Evolutionary conservation across 192 early-diverging fungal genomes (phyloP).

Genomic region (Coemansia sp.): DNA sequence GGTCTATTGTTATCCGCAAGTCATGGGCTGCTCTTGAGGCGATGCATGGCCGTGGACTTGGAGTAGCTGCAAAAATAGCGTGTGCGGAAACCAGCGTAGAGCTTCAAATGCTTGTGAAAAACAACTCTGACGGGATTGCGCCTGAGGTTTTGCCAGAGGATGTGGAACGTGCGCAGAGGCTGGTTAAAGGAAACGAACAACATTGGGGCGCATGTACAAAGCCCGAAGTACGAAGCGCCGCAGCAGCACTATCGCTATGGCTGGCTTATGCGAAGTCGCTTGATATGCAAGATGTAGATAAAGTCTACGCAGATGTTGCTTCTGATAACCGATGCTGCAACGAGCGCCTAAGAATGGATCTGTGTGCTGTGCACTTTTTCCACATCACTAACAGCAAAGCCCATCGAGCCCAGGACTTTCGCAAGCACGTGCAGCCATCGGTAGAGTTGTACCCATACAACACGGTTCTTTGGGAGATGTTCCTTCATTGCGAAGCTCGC

Average conservation of each 20-base stretch:
- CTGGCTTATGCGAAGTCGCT: slow-evolving; percentile 17
- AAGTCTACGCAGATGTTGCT: not conserved
- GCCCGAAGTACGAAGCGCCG: slow-evolving; percentile 13
- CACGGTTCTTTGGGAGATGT: slow-evolving; percentile 39
- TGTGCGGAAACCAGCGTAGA: not conserved
- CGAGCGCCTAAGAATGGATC: slow-evolving; percentile 11
- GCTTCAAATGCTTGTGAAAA: slow-evolving; percentile 7
- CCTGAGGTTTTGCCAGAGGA: not conserved
- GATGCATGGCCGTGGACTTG: slow-evolving; percentile 26
- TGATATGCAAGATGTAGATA: not conserved
- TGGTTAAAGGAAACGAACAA: not conserved
- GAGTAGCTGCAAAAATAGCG: slow-evolving; percentile 7
- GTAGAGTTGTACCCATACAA: slow-evolving; percentile 21
- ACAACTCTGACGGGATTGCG: not conserved
- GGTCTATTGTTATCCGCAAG: slow-evolving; percentile 30
- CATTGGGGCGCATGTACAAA: too few species aligned
- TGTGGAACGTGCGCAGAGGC: slow-evolving; percentile 7
- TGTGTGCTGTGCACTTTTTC: slow-evolving; percentile 35
- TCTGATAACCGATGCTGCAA: not conserved
- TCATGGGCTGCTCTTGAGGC: slow-evolving; percentile 37
- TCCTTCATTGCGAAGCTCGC: slow-evolving; percentile 17
- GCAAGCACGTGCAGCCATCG: slow-evolving; percentile 13
- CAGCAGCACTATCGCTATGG: slow-evolving; percentile 19
- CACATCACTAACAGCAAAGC: slow-evolving; percentile 20
- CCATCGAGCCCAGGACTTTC: slow-evolving; percentile 24